Evolutionary conservation across 352 stramenopile genomes (phyloP).

Genomic region (Pythium dissotocum): DNA sequence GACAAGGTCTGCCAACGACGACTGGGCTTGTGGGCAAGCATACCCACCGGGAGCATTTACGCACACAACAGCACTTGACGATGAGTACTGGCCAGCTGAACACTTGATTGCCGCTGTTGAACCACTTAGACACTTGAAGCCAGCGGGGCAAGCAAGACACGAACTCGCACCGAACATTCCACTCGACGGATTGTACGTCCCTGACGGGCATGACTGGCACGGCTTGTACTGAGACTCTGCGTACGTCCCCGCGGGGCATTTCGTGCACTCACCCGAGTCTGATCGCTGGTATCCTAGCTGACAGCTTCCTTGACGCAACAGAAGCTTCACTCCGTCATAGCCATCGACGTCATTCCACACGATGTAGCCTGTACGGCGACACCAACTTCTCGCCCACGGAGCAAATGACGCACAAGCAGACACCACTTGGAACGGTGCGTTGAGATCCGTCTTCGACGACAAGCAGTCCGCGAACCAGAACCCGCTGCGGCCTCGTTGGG

Average conservation of each 20-base stretch:
- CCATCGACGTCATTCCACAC: slow-evolving; percentile 55
- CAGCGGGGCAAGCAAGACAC: slow-evolving; percentile 46
- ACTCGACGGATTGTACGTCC: slow-evolving; percentile 46
- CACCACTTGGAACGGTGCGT: slow-evolving; percentile 51
- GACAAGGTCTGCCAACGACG: slow-evolving; percentile 35
- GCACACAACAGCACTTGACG: slow-evolving; percentile 33
- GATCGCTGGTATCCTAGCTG: slow-evolving; percentile 28
- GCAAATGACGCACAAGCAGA: slow-evolving; percentile 43
- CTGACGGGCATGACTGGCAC: slow-evolving; percentile 40
- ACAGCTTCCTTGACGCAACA: slow-evolving; percentile 50
- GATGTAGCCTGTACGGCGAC: slow-evolving; percentile 44
- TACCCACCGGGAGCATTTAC: slow-evolving; percentile 48
- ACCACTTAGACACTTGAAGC: slow-evolving; percentile 39
- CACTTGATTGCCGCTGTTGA: slow-evolving; percentile 33
- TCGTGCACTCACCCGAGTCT: slow-evolving; percentile 28
- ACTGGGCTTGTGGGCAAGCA: slow-evolving; percentile 29
- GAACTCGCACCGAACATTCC: slow-evolving; percentile 26
- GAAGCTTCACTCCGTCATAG: slow-evolving; percentile 45
- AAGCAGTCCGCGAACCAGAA: slow-evolving; percentile 64
- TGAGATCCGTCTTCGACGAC: slow-evolving; percentile 43
- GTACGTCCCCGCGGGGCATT: slow-evolving; percentile 46
- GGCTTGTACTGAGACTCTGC: slow-evolving; percentile 31
- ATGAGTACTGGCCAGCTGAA: slow-evolving; percentile 39
- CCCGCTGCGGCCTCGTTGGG: slow-evolving; percentile 42
- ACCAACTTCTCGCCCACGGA: slow-evolving; percentile 54